These are phyloP conservation scores for Metschnikowia corniflorae DNA, from an alignment of 805 yeast species.

Conservation along the genomic window DNA sequence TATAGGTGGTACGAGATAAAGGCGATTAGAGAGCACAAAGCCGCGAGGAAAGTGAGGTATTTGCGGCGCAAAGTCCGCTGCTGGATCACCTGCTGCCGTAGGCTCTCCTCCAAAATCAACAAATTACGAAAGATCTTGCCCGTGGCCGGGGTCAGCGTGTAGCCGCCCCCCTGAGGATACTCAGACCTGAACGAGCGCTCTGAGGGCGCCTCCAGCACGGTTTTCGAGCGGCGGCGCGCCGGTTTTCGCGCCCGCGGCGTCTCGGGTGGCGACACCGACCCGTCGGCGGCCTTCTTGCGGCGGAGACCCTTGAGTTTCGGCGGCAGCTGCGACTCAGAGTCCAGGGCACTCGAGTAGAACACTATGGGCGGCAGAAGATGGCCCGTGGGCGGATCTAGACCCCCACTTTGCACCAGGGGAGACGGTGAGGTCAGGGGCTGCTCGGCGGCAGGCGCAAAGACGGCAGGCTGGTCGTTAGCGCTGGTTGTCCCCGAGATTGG, in stretches of 20 bases:
- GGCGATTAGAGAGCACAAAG: slow-evolving; percentile 39
- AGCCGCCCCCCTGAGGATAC: slow-evolving; percentile 16
- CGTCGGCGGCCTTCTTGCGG: slow-evolving; percentile 1
- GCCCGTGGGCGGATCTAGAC: not conserved
- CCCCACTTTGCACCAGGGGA: not conserved
- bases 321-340: slow-evolving; percentile 13
- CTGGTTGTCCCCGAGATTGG: too few species aligned
- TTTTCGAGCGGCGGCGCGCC: slow-evolving; percentile 15
- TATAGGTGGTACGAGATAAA: slow-evolving; percentile 38
- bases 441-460: too few species aligned
- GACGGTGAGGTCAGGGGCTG: too few species aligned
- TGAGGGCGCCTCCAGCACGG: slow-evolving; percentile 15
- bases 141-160: slow-evolving; percentile 41
- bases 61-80: slow-evolving; percentile 64
- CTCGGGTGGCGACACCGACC: slow-evolving; percentile 1
- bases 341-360: slow-evolving; percentile 21
- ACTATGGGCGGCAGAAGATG: not conserved
- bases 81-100: slow-evolving; percentile 75
- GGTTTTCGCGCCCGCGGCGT: slow-evolving; percentile 6
- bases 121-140: slow-evolving; percentile 80
- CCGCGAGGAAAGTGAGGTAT: slow-evolving; percentile 50
- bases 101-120: slow-evolving; percentile 78
- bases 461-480: too few species aligned
- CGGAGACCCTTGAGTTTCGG: slow-evolving; percentile 6
- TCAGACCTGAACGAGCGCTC: slow-evolving; percentile 17